phyloP scores from a whole-genome alignment of 805 yeast species.

The Pichia eremophila region DNA sequence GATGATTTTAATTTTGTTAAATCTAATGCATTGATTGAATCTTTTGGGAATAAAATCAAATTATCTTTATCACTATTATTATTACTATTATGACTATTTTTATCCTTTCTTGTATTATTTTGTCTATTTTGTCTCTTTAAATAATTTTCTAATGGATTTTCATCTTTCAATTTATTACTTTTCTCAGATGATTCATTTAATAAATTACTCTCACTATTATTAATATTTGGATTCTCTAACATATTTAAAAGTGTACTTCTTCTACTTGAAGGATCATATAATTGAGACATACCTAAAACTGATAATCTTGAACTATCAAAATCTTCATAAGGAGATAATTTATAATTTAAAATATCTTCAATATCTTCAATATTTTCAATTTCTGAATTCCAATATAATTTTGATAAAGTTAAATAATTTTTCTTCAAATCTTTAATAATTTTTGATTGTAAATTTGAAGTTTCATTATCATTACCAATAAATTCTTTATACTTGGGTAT shows the following conservation, averaged over 20 bases:
- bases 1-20: not conserved
- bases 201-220: conserved; percentile 16
- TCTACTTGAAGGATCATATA: conserved; percentile 31
- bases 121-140: not conserved
- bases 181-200: conserved; percentile 2
- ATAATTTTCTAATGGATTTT: conserved; percentile 1
- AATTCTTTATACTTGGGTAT: conserved; percentile 21
- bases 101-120: conserved; percentile 1
- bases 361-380: conserved; percentile 8
- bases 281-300: conserved; percentile 28
- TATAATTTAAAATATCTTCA: conserved; percentile 15
- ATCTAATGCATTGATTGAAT: conserved; percentile 24
- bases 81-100: not conserved
- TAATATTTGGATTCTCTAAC: conserved; percentile 15
- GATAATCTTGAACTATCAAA: conserved; percentile 28
- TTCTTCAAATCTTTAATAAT: conserved; percentile 27
- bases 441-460: conserved; percentile 16
- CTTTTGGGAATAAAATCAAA: conserved; percentile 26
- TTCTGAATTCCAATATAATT: conserved; percentile 22
- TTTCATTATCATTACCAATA: conserved; percentile 8
- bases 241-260: conserved; percentile 32
- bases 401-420: conserved; percentile 23
- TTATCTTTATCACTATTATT: conserved; percentile 10
- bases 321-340: conserved; percentile 19
- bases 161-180: no score